Evolutionary conservation across 2,329 filamentous ascomycete genomes (phyloP).

Genomic region (Paecilomyces niveus): DNA sequence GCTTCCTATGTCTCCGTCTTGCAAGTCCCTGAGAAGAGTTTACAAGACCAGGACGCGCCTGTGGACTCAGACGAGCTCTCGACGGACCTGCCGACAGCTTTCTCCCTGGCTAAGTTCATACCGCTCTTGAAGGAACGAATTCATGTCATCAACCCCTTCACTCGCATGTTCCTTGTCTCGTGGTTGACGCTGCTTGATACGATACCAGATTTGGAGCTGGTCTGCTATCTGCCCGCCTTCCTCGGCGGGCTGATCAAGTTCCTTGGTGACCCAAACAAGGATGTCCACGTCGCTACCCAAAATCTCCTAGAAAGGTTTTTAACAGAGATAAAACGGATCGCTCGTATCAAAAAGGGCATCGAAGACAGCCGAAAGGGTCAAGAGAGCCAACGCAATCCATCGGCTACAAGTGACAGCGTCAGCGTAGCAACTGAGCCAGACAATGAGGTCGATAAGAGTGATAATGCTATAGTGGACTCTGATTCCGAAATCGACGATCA

Average conservation of each 20-base stretch:
- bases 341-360: constrained; percentile 85
- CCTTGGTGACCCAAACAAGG: constrained; percentile 79
- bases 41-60: constrained; percentile 32
- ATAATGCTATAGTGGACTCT: constrained; percentile 49
- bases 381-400: constrained; percentile 62
- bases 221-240: constrained; percentile 87
- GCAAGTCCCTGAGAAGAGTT: constrained; percentile 52
- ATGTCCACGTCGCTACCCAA: constrained; percentile 93
- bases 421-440: constrained; percentile 49
- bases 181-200: constrained; percentile 95
- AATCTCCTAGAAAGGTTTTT: constrained; percentile 83
- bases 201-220: constrained; percentile 91
- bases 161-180: constrained; percentile 86
- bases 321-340: constrained; percentile 88
- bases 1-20: constrained; percentile 90
- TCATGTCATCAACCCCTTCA: constrained; percentile 89
- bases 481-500: constrained; percentile 44
- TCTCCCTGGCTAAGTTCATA: constrained; percentile 85
- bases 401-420: constrained; percentile 61
- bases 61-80: constrained; percentile 28
- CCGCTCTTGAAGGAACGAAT: constrained; percentile 91
- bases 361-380: constrained; percentile 70
- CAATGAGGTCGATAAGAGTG: constrained; percentile 36
- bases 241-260: constrained; percentile 85
- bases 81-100: constrained; percentile 68